Conservation (phyloP, 2,329 filamentous ascomycete genomes). For the Pseudogymnoascus sp. region DNA sequence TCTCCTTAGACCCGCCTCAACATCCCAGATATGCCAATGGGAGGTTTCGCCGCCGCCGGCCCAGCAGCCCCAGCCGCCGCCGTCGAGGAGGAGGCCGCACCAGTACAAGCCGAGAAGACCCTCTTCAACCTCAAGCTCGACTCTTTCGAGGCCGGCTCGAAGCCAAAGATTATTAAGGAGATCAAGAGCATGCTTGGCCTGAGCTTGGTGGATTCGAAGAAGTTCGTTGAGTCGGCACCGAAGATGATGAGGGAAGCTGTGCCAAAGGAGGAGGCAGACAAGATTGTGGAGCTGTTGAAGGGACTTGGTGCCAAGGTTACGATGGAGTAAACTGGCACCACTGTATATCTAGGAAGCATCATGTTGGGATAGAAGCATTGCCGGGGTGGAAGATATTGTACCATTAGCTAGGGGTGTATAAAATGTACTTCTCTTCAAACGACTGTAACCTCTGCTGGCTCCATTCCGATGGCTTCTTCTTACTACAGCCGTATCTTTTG, state of each 20-base stretch:
- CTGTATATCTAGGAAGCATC: constrained; percentile 5
- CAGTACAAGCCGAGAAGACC: constrained; percentile 88
- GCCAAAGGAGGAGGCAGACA: constrained; percentile 97
- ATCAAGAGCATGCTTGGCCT: constrained; percentile 92
- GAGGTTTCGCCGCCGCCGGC: constrained; percentile 66
- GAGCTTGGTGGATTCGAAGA: constrained; percentile 98
- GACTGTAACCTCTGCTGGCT: background rate
- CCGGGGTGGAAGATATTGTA: constrained; percentile 23
- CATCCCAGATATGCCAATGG: constrained; percentile 94
- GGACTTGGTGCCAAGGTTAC: constrained; percentile 78
- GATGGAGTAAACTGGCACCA: constrained; percentile 54
- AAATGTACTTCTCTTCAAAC: constrained; percentile 20
- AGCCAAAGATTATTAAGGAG: constrained; percentile 99
- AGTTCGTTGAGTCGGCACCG: constrained; percentile 96
- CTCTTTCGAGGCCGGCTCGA: constrained; percentile 77
- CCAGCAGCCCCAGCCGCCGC: constrained; percentile 54
- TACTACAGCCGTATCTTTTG: background rate
- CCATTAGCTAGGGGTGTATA: constrained; percentile 29
- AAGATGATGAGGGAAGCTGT: constrained; percentile 99
- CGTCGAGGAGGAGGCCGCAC: constrained; percentile 81
- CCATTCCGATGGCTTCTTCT: background rate
- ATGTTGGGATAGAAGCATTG: constrained; percentile 14
- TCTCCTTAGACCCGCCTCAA: constrained; percentile 71
- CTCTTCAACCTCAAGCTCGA: constrained; percentile 94
- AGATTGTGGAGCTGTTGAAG: constrained; percentile 94